phyloP scores from a whole-genome alignment of 257 asterid genomes.

The Eucommia ulmoides region DNA sequence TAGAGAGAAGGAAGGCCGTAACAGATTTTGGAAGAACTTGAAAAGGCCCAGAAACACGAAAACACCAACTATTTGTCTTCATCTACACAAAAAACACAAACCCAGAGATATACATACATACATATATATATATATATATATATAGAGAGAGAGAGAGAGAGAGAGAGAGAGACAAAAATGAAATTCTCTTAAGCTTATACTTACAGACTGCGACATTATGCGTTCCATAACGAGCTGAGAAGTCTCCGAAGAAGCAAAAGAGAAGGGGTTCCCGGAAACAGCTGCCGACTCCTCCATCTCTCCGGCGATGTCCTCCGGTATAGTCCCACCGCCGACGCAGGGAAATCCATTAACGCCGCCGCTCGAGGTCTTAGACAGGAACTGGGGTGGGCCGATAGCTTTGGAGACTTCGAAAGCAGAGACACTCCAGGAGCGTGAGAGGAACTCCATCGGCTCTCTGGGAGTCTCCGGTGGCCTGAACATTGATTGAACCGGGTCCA shows the following conservation, averaged over 20 bases:
- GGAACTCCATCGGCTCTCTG: constrained; percentile 89
- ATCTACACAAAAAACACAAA: no score
- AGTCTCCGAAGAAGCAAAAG: constrained; percentile 76
- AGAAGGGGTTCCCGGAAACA: constrained; percentile 76
- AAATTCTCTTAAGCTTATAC: constrained; percentile 21
- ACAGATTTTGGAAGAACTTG: no score
- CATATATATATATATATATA: no score
- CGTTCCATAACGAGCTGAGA: constrained; percentile 93
- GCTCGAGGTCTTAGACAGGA: constrained; percentile 16
- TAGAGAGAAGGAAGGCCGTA: no score
- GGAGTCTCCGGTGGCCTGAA: constrained; percentile 84
- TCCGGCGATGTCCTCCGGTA: constrained; percentile 43
- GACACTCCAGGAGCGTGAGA: constrained; percentile 88
- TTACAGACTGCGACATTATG: constrained; percentile 92
- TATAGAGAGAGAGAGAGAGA: no score
- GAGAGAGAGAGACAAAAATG: not conserved
- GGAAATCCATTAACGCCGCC: constrained; percentile 9
- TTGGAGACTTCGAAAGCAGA: constrained; percentile 80
- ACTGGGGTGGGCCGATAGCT: constrained; percentile 35
- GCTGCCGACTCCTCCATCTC: constrained; percentile 40
- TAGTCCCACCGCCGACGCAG: constrained; percentile 23
- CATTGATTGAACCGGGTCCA: constrained; percentile 44
- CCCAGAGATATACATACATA: no score
- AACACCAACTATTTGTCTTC: constrained; percentile 2
- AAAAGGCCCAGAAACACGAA: not conserved